Evolutionary conservation across 768 basidiomycete species (phyloP), one percentile per base, ranked within the genome.

Genomic region (Suillus subalutaceus): DNA sequence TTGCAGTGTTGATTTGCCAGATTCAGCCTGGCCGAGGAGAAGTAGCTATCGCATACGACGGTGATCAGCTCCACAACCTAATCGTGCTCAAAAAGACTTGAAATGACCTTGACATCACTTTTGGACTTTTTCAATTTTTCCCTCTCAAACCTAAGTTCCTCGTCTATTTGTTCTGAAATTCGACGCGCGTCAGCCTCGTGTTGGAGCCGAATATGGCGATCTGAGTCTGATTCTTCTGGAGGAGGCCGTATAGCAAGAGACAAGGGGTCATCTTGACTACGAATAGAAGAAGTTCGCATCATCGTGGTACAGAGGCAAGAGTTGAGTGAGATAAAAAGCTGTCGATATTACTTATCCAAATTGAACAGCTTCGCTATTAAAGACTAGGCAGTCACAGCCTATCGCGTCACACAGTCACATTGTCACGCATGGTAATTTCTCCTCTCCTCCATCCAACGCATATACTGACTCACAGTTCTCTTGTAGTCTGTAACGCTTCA

Each of bases 401-500:
- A 68, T 78, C 70, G 77, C 71, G 18, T 62, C 60, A 63, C 37
- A 37, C 12, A 18, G 67, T 67, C 66, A 56, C 66, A 63, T 44
- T 12, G 26, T 43, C 38, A 60, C 58, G 3, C 6, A 78, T 79
- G 72, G 77, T 75, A 6, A 60, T 73, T 75, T 63, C 40, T 60
- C 46, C 68, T 65, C 48, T 53, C 56, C 63, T 46, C 72, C 69
- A 69, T 65, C 72, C 72, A 72, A 61, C 71, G 74, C 71, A 70
- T 63, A 61, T 73, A 68, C 48, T 66, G 26, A 62, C 32, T 41
- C 10, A 62, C 38, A 66, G 55, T 12, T 40, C 2, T 5, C 68
- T 69, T 16, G 67, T 48, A 94, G 96, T 97, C 97, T 65, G 96
- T 97, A 48, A 98, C 96, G 8, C 83, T 99, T 62, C 91, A 98